A percentile compares a stretch with the other conserved stretches of the same genome.
Evolutionary conservation across 2,329 filamentous ascomycete species (phyloP).

Genomic region (Monosporascus sp.): DNA sequence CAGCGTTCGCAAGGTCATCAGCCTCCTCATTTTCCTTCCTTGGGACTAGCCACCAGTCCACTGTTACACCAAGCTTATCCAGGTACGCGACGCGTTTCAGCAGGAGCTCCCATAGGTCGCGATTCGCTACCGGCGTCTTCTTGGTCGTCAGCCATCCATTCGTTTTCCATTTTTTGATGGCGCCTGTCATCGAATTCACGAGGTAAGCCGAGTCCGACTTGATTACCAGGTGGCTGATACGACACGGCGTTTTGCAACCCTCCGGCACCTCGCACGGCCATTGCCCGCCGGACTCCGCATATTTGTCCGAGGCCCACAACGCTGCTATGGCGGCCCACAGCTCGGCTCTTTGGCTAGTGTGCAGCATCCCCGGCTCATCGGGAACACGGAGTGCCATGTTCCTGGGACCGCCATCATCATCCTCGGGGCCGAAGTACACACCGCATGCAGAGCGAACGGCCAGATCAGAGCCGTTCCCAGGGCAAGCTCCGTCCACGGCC

Average conservation of each 20-base stretch:
- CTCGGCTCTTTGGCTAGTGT: conserved; percentile 9
- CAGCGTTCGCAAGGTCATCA: conserved; percentile 4
- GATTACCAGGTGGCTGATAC: conserved; percentile 5
- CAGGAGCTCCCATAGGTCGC: conserved; percentile 1
- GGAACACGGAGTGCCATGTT: conserved; percentile 2
- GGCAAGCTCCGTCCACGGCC: conserved; percentile 9
- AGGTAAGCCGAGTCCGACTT: conserved; percentile 13
- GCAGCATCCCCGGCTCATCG: not conserved
- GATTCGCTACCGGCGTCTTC: not conserved
- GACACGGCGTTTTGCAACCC: conserved; percentile 3
- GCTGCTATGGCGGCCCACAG: conserved; percentile 4
- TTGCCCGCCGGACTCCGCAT: conserved; percentile 5
- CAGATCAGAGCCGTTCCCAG: conserved; percentile 3
- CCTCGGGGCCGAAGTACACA: conserved; percentile 2
- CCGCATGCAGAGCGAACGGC: conserved; percentile 5
- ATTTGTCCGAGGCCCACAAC: not conserved
- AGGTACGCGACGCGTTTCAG: not conserved
- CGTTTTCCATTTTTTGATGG: conserved; percentile 6
- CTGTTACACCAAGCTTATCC: not conserved
- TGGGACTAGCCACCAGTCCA: conserved; percentile 11
- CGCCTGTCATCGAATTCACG: conserved; percentile 7
- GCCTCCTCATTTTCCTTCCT: conserved; percentile 7
- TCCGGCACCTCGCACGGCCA: conserved; percentile 1
- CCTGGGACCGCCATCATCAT: not conserved
- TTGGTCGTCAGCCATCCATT: conserved; percentile 10